These are phyloP conservation scores for Xylariales sp. DNA, from an alignment of 2,329 filamentous ascomycete genomes.

Conservation along the genomic window DNA sequence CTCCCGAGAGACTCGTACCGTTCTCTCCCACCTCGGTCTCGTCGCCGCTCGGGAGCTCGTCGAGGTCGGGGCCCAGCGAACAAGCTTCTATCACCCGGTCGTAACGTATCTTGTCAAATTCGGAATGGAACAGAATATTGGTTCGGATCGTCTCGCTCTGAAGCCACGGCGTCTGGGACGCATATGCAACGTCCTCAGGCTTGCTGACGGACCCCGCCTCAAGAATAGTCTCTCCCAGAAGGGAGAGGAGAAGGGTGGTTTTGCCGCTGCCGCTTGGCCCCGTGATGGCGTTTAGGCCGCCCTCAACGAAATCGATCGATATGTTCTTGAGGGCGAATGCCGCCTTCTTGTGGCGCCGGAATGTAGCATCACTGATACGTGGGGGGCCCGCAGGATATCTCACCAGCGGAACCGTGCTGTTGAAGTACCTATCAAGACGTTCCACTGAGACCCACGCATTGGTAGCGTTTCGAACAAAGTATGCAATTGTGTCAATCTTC, in stretches of 20 bases:
- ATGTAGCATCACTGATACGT: conserved; percentile 39
- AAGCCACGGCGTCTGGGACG: conserved; percentile 54
- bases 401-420: conserved; percentile 42
- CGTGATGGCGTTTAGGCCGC: conserved; percentile 49
- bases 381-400: conserved; percentile 46
- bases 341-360: conserved; percentile 45
- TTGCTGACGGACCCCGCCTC: conserved; percentile 43
- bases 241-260: conserved; percentile 48
- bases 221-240: conserved; percentile 50
- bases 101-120: conserved; percentile 49
- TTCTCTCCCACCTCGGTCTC: conserved; percentile 50
- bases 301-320: conserved; percentile 46
- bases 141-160: conserved; percentile 52
- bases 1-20: conserved; percentile 51
- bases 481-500: conserved; percentile 46
- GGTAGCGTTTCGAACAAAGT: conserved; percentile 35
- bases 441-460: conserved; percentile 43
- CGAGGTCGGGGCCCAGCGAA: conserved; percentile 45
- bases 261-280: conserved; percentile 55
- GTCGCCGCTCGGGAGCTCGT: conserved; percentile 45
- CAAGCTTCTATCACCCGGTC: conserved; percentile 51
- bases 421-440: conserved; percentile 51
- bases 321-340: conserved; percentile 44
- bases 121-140: conserved; percentile 50
- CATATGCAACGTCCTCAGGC: conserved; percentile 50